These are phyloP conservation scores for Russula griseocarnosa DNA, from an alignment of 768 basidiomycete genomes.

Conservation along the genomic window DNA sequence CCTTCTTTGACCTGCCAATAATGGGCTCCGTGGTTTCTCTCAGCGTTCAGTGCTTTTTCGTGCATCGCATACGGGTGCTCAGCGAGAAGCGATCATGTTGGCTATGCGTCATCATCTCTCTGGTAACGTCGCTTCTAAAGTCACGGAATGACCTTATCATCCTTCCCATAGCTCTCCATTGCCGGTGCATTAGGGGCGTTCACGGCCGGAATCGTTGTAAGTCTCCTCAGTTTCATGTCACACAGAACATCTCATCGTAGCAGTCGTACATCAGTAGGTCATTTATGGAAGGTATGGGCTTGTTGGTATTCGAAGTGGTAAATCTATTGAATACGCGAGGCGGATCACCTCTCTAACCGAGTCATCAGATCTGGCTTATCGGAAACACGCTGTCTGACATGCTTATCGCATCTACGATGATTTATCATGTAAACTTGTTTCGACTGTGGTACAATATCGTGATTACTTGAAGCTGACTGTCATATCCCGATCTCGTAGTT, in stretches of 20 bases:
- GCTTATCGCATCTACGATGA: constrained; percentile 12
- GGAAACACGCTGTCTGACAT: constrained; percentile 9
- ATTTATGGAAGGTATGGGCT: too few relatives aligned
- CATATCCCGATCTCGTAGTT: background rate
- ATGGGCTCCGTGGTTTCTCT: constrained; percentile 32
- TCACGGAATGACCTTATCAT: background rate
- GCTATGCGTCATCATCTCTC: background rate
- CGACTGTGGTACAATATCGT: too few relatives aligned
- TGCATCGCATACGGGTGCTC: constrained; percentile 32
- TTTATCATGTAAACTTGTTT: background rate
- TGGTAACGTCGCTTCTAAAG: background rate
- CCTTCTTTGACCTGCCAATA: constrained; percentile 32
- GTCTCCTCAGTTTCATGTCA: background rate
- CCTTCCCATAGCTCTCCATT: background rate
- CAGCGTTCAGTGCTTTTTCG: constrained; percentile 35
- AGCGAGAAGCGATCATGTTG: background rate
- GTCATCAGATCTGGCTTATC: constrained; percentile 10
- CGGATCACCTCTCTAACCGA: background rate
- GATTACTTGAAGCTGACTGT: background rate
- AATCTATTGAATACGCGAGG: background rate
- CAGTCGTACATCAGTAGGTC: too few relatives aligned
- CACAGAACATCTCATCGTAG: background rate
- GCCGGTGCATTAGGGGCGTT: background rate
- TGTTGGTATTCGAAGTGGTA: background rate
- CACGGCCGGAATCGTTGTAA: constrained; percentile 1